phyloP scores from a whole-genome alignment of 176 grass and related monocot species.

The Tillandsia leiboldiana region DNA sequence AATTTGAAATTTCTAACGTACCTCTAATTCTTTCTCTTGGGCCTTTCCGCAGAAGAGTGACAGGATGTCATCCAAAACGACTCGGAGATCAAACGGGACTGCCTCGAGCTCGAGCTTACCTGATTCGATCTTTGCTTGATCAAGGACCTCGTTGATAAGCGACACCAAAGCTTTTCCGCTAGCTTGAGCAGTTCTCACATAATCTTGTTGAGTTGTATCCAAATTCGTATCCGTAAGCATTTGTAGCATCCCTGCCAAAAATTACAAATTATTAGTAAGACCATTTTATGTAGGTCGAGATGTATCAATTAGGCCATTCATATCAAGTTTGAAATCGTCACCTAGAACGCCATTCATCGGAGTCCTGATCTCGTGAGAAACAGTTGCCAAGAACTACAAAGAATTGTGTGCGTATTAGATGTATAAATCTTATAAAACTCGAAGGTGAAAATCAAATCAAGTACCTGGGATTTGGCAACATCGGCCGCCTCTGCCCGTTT shows the following conservation, averaged over 20 bases:
- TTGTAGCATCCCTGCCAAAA: slow-evolving; percentile 87
- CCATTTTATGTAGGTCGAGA: background rate
- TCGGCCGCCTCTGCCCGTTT: slow-evolving; percentile 82
- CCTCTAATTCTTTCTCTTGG: slow-evolving; percentile 95
- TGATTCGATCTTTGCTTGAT: slow-evolving; percentile 98
- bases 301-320: background rate
- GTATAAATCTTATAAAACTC: background rate
- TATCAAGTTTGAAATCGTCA: slow-evolving; percentile 17
- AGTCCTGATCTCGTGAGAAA: slow-evolving; percentile 99
- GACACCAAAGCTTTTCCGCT: slow-evolving; percentile 93
- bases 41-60: slow-evolving; percentile 94
- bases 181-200: slow-evolving; percentile 92
- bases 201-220: slow-evolving; percentile 92
- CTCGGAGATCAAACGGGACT: slow-evolving; percentile 69
- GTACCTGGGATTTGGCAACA: slow-evolving; percentile 86
- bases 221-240: slow-evolving; percentile 98
- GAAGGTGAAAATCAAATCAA: background rate
- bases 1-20: slow-evolving; percentile 26
- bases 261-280: background rate
- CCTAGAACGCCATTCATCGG: slow-evolving; percentile 99
- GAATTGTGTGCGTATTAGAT: background rate
- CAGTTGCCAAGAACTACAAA: slow-evolving; percentile 92
- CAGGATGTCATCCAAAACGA: slow-evolving; percentile 80
- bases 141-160: slow-evolving; percentile 94
- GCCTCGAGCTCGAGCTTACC: slow-evolving; percentile 94